phyloP scores from a whole-genome alignment of 345 rosid species.

The Firmiana major region DNA sequence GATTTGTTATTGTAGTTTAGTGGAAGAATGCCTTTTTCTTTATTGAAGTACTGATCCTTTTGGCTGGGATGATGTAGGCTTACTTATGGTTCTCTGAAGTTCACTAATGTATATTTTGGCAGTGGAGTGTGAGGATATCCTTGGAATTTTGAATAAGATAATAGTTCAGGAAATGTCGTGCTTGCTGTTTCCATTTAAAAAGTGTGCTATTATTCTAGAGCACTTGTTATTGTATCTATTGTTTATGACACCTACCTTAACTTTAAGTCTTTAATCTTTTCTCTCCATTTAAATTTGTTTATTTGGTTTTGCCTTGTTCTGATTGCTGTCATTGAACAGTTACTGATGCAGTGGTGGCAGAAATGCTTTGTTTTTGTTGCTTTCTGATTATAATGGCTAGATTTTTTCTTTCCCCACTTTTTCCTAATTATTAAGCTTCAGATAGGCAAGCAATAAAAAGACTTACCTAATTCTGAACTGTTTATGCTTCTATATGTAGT shows the following conservation, averaged over 20 bases:
- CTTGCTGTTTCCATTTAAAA: neutral
- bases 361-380: neutral
- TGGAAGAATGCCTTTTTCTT: neutral
- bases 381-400: neutral
- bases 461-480: neutral
- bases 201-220: neutral
- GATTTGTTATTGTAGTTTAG: neutral
- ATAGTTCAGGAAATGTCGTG: neutral
- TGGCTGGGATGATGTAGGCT: neutral
- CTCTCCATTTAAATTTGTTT: neutral
- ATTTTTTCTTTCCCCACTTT: neutral
- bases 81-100: neutral
- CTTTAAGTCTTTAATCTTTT: conserved; percentile 4
- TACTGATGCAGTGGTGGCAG: neutral
- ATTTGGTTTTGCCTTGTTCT: neutral
- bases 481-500: neutral
- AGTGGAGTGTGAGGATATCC: neutral
- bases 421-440: neutral
- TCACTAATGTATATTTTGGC: neutral
- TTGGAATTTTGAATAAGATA: neutral
- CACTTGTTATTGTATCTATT: neutral
- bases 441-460: neutral
- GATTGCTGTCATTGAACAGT: neutral
- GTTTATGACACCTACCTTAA: neutral
- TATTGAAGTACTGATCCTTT: neutral